phyloP scores from a whole-genome alignment of 108 stramenopile species.

The Nannochloropsis salina region DNA sequence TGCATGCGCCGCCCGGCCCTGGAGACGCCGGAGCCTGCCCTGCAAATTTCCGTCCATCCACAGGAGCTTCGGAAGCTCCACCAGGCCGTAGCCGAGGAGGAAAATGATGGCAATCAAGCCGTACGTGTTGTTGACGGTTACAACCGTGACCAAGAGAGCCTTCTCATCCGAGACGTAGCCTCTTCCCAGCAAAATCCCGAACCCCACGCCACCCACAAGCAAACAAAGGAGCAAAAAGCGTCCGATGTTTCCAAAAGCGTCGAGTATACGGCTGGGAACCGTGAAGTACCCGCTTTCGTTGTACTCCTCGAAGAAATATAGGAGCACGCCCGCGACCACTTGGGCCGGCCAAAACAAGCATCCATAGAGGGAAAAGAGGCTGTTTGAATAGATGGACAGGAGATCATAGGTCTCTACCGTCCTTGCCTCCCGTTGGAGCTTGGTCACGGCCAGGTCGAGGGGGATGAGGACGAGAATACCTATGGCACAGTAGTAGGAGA shows the following conservation, averaged over 20 bases:
- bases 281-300: conserved; percentile 18
- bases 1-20: not conserved
- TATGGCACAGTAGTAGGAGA: conserved; percentile 17
- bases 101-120: conserved; percentile 1
- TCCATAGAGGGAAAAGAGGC: not conserved
- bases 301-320: not conserved
- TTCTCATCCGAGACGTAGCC: conserved; percentile 19
- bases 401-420: not conserved
- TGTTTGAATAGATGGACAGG: not conserved
- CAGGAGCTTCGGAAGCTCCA: not conserved
- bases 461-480: conserved; percentile 21
- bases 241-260: not conserved
- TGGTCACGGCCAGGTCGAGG: not conserved
- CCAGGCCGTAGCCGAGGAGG: conserved; percentile 22
- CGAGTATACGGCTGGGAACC: not conserved
- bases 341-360: conserved; percentile 15
- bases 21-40: not conserved
- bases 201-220: not conserved
- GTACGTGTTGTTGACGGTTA: conserved; percentile 5
- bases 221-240: not conserved
- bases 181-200: not conserved
- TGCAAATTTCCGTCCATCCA: conserved; percentile 23
- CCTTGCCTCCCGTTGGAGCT: not conserved
- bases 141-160: not conserved
- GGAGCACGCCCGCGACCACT: not conserved